These are phyloP conservation scores for Hypoxylon sp. DNA, from an alignment of 2,329 filamentous ascomycete species.

Conservation along the genomic window DNA sequence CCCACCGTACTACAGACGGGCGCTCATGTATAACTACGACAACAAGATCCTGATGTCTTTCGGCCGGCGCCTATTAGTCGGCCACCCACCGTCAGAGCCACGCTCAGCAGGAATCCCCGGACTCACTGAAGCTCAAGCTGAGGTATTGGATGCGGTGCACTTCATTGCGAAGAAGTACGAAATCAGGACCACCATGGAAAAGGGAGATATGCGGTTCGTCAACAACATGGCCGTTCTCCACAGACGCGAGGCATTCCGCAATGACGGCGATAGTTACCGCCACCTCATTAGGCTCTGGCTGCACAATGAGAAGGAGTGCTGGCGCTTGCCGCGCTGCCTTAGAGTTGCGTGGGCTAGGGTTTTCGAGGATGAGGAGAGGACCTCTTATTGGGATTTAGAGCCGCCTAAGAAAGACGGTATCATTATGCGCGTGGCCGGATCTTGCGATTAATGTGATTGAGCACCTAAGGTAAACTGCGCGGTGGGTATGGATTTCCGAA, in stretches of 20 bases:
- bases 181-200: neutral
- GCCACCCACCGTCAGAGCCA: neutral
- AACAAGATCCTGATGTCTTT: slow-evolving; percentile 3
- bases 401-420: slow-evolving; percentile 10
- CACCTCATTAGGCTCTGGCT: slow-evolving; percentile 20
- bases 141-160: slow-evolving; percentile 1
- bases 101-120: slow-evolving; percentile 1
- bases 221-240: slow-evolving; percentile 9
- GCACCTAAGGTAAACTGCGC: too few relatives aligned
- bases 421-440: slow-evolving; percentile 14
- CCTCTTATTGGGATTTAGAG: slow-evolving; percentile 11
- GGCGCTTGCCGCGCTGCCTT: neutral
- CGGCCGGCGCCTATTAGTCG: neutral
- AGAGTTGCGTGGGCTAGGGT: slow-evolving; percentile 9
- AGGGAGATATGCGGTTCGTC: slow-evolving; percentile 1
- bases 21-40: slow-evolving; percentile 3
- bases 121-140: neutral
- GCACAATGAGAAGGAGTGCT: slow-evolving; percentile 15
- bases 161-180: slow-evolving; percentile 4
- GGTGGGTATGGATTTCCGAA: too few relatives aligned
- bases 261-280: slow-evolving; percentile 13
- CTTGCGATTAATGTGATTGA: slow-evolving; percentile 1
- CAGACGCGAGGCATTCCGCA: slow-evolving; percentile 2
- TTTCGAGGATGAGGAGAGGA: slow-evolving; percentile 13
- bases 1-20: slow-evolving; percentile 5